These are phyloP conservation scores for Thelonectria rubi DNA, from an alignment of 2,329 filamentous ascomycete genomes.

Conservation along the genomic window DNA sequence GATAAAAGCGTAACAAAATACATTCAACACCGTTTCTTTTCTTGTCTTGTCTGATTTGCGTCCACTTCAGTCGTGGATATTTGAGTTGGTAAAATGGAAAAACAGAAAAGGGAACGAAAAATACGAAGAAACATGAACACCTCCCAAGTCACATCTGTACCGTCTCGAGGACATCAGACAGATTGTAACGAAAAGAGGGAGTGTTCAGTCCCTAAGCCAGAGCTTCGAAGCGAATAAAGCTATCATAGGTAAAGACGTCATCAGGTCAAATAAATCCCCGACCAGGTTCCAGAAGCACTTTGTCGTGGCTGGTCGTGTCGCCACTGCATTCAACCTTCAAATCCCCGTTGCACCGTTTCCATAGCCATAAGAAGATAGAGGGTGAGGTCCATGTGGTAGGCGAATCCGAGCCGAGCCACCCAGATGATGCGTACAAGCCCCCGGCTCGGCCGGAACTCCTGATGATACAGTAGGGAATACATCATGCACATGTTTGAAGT, in stretches of 20 bases:
- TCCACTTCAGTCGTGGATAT: constrained; percentile 21
- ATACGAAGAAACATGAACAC: constrained; percentile 26
- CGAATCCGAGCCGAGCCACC: constrained; percentile 40
- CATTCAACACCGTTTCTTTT: constrained; percentile 15
- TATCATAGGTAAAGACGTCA: constrained; percentile 44
- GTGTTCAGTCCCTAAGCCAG: constrained; percentile 39
- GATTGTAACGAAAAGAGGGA: constrained; percentile 30
- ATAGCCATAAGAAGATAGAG: constrained; percentile 30
- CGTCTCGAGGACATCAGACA: constrained; percentile 36
- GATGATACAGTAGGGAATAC: constrained; percentile 36
- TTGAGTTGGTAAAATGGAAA: constrained; percentile 22
- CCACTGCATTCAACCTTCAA: constrained; percentile 45
- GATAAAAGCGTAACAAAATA: constrained; percentile 12
- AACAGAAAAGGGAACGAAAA: constrained; percentile 26
- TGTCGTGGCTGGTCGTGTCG: constrained; percentile 45
- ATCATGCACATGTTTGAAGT: constrained; percentile 52
- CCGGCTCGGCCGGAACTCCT: constrained; percentile 30
- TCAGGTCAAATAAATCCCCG: constrained; percentile 38
- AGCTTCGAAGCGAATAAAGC: constrained; percentile 41
- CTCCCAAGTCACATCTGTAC: constrained; percentile 38
- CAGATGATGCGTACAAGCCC: constrained; percentile 31
- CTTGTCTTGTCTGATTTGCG: constrained; percentile 17
- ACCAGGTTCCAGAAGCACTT: constrained; percentile 41
- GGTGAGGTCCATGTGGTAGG: constrained; percentile 35
- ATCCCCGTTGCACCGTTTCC: constrained; percentile 43